Conservation (phyloP, 768 basidiomycete species). For the Phlegmacium glaucopus region DNA sequence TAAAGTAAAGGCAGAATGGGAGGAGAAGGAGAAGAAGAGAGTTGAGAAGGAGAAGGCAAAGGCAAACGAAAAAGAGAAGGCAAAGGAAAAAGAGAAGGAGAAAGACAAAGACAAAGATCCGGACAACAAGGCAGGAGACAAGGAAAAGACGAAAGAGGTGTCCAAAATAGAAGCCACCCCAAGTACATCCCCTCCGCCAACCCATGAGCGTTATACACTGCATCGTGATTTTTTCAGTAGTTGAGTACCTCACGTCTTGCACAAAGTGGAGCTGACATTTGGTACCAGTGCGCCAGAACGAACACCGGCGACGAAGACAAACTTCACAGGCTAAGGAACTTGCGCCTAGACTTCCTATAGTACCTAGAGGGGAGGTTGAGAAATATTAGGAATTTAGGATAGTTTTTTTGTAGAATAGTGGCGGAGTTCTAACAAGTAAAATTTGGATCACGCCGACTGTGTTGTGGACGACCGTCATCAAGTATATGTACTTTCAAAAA, state of each 20-base stretch:
- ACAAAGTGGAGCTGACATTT: constrained; percentile 1
- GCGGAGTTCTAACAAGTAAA: constrained; percentile 25
- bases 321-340: constrained; percentile 64
- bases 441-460: constrained; percentile 7
- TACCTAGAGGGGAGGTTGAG: constrained; percentile 37
- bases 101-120: constrained; percentile 25
- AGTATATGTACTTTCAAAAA: too few relatives aligned
- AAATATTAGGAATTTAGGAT: constrained; percentile 12
- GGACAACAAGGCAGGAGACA: constrained; percentile 25
- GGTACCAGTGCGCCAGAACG: constrained; percentile 63
- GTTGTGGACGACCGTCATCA: not conserved
- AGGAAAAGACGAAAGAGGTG: constrained; percentile 26
- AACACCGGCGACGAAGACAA: constrained; percentile 71
- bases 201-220: constrained; percentile 75
- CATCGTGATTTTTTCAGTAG: constrained; percentile 77
- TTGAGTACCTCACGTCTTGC: constrained; percentile 24
- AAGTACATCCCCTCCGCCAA: constrained; percentile 25
- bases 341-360: constrained; percentile 67
- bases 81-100: constrained; percentile 35
- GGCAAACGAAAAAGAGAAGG: constrained; percentile 36
- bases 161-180: constrained; percentile 27
- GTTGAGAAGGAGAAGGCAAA: constrained; percentile 44
- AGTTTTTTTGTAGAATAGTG: not conserved
- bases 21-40: constrained; percentile 60
- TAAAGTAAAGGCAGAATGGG: constrained; percentile 78